Percentiles rank a stretch among this genome's conserved stretches.
These are phyloP conservation scores for Plectranthus barbatus DNA, from an alignment of 257 asterid genomes.

Conservation along the genomic window DNA sequence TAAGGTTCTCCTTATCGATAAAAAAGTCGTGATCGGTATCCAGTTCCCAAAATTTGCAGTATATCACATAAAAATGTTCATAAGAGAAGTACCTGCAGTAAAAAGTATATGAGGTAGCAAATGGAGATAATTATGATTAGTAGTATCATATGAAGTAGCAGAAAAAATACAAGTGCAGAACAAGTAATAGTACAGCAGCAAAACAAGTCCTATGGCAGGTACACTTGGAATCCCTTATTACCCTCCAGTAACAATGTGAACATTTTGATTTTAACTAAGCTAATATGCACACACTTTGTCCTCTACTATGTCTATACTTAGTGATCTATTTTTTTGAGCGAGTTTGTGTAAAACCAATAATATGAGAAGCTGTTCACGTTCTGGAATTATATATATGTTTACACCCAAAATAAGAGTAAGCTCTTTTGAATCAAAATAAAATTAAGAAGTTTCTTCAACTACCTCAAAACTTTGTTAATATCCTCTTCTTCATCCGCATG, in stretches of 20 bases:
- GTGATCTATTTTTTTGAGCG: not conserved
- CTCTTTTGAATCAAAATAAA: not conserved
- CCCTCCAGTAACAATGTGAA: not conserved
- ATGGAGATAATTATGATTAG: constrained; percentile 10
- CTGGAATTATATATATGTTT: not conserved
- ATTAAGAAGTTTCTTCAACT: constrained; percentile 17
- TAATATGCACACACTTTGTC: not conserved
- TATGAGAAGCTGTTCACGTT: not conserved
- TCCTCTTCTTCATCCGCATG: constrained; percentile 98
- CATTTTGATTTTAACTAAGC: not conserved
- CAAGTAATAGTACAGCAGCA: not conserved
- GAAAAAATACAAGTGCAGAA: not conserved
- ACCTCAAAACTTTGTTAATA: constrained; percentile 96
- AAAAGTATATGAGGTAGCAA: constrained; percentile 13
- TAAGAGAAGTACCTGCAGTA: constrained; percentile 89
- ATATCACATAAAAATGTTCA: constrained; percentile 94
- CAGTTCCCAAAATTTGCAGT: constrained; percentile 99
- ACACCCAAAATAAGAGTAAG: not conserved
- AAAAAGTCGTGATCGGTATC: constrained; percentile 93
- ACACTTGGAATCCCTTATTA: not conserved
- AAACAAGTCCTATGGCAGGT: not conserved
- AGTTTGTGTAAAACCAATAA: not conserved
- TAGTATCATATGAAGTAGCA: not conserved
- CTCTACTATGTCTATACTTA: not conserved
- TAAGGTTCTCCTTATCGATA: constrained; percentile 94